Percentiles rank a stretch among this genome's conserved stretches.
Evolutionary conservation across 257 asterid species (phyloP).

Genomic region (Marsdenia floribunda): DNA sequence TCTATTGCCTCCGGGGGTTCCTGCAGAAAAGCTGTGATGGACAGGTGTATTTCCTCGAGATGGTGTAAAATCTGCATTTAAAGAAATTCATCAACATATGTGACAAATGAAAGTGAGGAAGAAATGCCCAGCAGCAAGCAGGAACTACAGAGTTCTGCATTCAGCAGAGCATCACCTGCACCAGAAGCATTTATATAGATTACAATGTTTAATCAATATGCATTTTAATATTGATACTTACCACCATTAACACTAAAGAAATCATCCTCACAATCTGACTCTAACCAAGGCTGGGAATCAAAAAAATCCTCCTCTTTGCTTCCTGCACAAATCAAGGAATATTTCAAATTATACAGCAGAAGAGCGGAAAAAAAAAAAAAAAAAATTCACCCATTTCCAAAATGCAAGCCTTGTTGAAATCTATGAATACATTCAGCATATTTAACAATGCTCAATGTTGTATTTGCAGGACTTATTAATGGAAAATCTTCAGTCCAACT

Average conservation of each 20-base stretch:
- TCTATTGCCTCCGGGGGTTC: slow-evolving; percentile 21
- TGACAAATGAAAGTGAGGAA: background rate
- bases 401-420: background rate
- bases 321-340: slow-evolving; percentile 34
- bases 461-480: no score
- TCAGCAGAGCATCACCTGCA: background rate
- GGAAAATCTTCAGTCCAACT: background rate
- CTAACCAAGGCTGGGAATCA: slow-evolving; percentile 71
- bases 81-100: background rate
- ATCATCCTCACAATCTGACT: slow-evolving; percentile 82
- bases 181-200: background rate
- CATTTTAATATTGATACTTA: slow-evolving; percentile 25
- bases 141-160: background rate
- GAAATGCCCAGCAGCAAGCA: background rate
- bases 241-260: slow-evolving; percentile 76
- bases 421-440: background rate
- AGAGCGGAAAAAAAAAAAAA: no score
- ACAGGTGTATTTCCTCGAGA: slow-evolving; percentile 71
- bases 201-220: background rate
- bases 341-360: slow-evolving; percentile 9
- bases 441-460: background rate
- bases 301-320: slow-evolving; percentile 72
- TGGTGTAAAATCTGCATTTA: slow-evolving; percentile 57
- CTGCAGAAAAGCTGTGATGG: slow-evolving; percentile 37
- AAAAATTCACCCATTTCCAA: background rate